Base-by-base conservation (phyloP, 2,329 filamentous ascomycete species). In the Akanthomyces dipterigenus region DNA sequence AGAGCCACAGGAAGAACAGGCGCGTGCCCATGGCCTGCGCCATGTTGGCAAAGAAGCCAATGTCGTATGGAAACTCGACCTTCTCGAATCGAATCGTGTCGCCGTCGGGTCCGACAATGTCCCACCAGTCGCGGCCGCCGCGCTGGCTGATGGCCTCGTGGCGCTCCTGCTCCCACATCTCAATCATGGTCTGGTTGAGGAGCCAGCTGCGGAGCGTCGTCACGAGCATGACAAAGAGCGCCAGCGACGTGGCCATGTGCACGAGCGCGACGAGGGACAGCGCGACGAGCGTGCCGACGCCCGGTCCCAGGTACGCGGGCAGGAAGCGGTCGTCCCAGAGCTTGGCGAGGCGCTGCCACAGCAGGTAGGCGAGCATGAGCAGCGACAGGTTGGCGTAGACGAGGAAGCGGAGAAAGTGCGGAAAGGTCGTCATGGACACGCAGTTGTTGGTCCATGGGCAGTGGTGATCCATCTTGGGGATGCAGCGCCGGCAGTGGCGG, bases 391-490 rank as follows among this genome's bases (percentile, higher is more conserved):
- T 88, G 28, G 88, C 80, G 71, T 86, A 93, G 64, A 85, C 71
- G 48, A 95, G 78, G 76, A 95, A 93, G 67, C 90, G 89, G 51
- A 92, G 65, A 73, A 95, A 95, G 75, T 93, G 88, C 8, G 91
- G 90, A 68, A 92, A 90, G 1, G 89, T 93, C 63, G 86, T 87
- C 72, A 92, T 83, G 14, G 89, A 92, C 58, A 95, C 89, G 76
- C 91, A 96, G 75, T 93, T 93, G 63, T 76, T 78, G 3, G 89
- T 93, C 90, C 90, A 95, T 3, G 90, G 89, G 70, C 90, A 95
- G 76, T 96, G 90, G 75, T 92, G 89, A 75, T 93, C 89, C 89
- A 93, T 93, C 74, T 86, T 88, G 42, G 88, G 88, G 54, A 92
- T 83, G 73, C 89, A 92, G 67, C 87, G 84, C 65, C 79, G 78